Percentiles rank a stretch among this genome's conserved stretches.
phyloP scores from a whole-genome alignment of 768 basidiomycete genomes.

The Boletellus ananiceps region DNA sequence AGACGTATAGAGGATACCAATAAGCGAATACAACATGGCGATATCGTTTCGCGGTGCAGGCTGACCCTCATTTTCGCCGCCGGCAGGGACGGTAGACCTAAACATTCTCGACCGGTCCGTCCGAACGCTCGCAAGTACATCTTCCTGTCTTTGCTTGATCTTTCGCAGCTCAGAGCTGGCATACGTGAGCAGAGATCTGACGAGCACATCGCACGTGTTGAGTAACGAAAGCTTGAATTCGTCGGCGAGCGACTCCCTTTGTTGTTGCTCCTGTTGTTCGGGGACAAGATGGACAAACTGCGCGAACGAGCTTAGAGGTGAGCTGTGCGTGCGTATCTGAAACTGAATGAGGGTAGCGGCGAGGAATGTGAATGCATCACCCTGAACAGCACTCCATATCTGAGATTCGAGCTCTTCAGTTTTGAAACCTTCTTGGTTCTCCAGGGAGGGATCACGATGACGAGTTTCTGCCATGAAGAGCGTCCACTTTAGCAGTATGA shows the following conservation, averaged over 20 bases:
- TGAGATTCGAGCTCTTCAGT: conserved; percentile 79
- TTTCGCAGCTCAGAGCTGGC: conserved; percentile 79
- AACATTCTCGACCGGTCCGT: conserved; percentile 55
- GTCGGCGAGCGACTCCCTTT: conserved; percentile 37
- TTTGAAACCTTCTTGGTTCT: conserved; percentile 59
- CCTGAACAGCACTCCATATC: conserved; percentile 79
- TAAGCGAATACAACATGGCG: conserved; percentile 77
- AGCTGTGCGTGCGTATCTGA: conserved; percentile 33
- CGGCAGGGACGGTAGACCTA: conserved; percentile 41
- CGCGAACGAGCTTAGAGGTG: conserved; percentile 35
- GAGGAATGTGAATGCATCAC: conserved; percentile 75
- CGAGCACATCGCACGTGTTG: conserved; percentile 61
- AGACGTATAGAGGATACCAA: conserved; percentile 73
- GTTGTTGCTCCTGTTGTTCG: conserved; percentile 35
- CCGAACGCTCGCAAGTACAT: conserved; percentile 65
- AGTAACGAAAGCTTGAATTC: conserved; percentile 53
- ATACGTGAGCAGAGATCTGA: conserved; percentile 67
- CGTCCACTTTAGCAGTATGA: conserved; percentile 81
- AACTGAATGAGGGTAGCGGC: conserved; percentile 55
- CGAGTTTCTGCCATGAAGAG: conserved; percentile 77
- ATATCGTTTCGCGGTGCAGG: conserved; percentile 72
- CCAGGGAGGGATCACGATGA: conserved; percentile 60
- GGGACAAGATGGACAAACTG: conserved; percentile 36
- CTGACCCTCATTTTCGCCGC: conserved; percentile 40
- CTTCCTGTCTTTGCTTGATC: conserved; percentile 88